Base-by-base conservation (phyloP, 805 yeast species). In the Zygotorulaspora florentina region DNA sequence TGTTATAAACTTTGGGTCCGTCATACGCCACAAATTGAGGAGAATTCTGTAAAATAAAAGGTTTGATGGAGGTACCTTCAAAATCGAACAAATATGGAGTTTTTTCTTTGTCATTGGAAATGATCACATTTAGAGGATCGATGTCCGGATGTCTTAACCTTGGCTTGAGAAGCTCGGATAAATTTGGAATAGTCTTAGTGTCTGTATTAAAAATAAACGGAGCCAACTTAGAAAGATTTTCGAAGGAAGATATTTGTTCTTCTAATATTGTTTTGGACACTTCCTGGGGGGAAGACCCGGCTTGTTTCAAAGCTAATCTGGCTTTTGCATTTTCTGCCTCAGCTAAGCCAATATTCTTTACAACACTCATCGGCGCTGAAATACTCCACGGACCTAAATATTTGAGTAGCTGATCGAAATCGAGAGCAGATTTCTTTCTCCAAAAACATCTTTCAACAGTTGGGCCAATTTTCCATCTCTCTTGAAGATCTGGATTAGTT, bases 401-500 rank as follows among this genome's bases (percentile, higher is more conserved):
- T 46, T 74, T 68, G 43, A 71, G 73, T 42, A 79, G 67, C 43
- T 72, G 73, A 35, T 70, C 73, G 30, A 73, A 72, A n/a, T 75
- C 70, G 55, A 86, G 64, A 36, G 73, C 68, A 33, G 67, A 67
- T 61, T 82, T 83, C 53, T 81, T 77, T 64, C 84, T 85, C 77
- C 89, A 83, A 63, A 81, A 86, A 11, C 80, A 76, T 54, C 85
- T 76, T 65, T 91, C 97, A 26, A 80, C 81, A 18, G 87, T 77
- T n/a, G 96, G 93, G 6, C 99, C 98, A 54, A 91, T 80, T 61
- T 83, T 76, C 95, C 95, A 90, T 69, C 96, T 79, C 51, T 77
- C 74, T 43, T 71, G 69, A 39, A 86, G 67, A 23, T 53, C 51
- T 29, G 65, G 68, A 8, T 73, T 67, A 13, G 73, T 67, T 65